Conservation (phyloP, 2,329 filamentous ascomycete species). For the Helminthosporium solani region DNA sequence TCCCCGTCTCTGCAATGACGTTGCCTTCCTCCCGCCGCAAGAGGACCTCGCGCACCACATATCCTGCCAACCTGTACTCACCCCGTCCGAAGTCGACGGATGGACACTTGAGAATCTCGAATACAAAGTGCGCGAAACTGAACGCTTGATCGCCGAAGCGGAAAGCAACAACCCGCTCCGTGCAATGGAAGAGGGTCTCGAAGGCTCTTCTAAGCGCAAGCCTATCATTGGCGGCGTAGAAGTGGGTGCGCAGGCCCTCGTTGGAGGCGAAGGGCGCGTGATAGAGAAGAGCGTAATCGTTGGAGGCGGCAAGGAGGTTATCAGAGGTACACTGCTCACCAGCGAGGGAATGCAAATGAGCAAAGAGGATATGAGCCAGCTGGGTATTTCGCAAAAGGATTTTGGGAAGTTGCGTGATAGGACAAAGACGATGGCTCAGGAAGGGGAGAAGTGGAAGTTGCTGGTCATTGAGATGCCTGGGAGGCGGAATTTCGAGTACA, state of each 20-base stretch:
- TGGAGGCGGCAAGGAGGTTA: conserved; percentile 55
- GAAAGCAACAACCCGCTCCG: conserved; percentile 36
- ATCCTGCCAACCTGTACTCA: conserved; percentile 70
- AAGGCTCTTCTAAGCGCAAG: conserved; percentile 38
- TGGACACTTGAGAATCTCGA: conserved; percentile 43
- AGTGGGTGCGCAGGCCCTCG: conserved; percentile 58
- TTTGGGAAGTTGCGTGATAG: conserved; percentile 69
- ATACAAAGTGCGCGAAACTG: conserved; percentile 31
- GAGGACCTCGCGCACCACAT: conserved; percentile 76
- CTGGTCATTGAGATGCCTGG: conserved; percentile 72
- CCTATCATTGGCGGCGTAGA: conserved; percentile 58
- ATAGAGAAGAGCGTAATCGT: conserved; percentile 56
- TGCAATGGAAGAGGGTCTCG: conserved; percentile 30
- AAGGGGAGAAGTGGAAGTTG: conserved; percentile 71
- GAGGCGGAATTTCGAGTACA: conserved; percentile 59
- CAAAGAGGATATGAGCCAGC: conserved; percentile 66
- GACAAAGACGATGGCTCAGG: conserved; percentile 67
- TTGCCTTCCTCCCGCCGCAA: conserved; percentile 79
- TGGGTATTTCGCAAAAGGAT: conserved; percentile 65
- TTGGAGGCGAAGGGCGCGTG: conserved; percentile 56
- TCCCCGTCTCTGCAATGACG: conserved; percentile 80
- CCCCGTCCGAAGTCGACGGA: conserved; percentile 54
- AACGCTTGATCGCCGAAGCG: conserved; percentile 26
- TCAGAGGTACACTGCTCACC: conserved; percentile 54
- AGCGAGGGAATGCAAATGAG: conserved; percentile 64